Percentiles rank a stretch among this genome's conserved stretches.
These are phyloP conservation scores for Bruguiera sexangula DNA, from an alignment of 345 rosid genomes.

Conservation along the genomic window DNA sequence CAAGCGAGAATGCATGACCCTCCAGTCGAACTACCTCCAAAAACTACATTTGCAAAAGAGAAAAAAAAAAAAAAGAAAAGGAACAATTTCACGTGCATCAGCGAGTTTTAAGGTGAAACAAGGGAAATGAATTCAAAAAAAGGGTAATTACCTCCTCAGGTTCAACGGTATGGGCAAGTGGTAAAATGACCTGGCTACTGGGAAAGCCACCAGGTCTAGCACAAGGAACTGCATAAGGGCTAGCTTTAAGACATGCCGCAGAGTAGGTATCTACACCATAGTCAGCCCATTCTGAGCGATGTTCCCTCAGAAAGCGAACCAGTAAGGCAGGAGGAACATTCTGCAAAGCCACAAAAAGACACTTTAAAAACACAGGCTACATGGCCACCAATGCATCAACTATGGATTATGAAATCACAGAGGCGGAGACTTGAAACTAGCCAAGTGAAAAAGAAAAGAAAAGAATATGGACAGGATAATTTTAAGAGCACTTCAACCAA, in stretches of 20 bases:
- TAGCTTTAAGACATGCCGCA: slow-evolving; percentile 73
- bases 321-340: slow-evolving; percentile 88
- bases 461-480: background rate
- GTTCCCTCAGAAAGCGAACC: slow-evolving; percentile 91
- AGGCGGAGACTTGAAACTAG: too few relatives aligned
- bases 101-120: background rate
- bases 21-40: slow-evolving; percentile 94
- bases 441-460: too few relatives aligned
- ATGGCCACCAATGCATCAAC: background rate
- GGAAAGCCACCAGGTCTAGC: slow-evolving; percentile 86
- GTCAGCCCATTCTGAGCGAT: slow-evolving; percentile 98
- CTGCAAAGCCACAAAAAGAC: slow-evolving; percentile 33
- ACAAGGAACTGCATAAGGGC: slow-evolving; percentile 80
- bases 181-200: slow-evolving; percentile 82
- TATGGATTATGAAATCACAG: too few relatives aligned
- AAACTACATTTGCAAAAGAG: slow-evolving; percentile 36
- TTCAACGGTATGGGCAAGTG: slow-evolving; percentile 87
- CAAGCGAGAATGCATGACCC: slow-evolving; percentile 82
- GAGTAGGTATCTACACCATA: slow-evolving; percentile 87
- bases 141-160: slow-evolving; percentile 73
- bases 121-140: background rate
- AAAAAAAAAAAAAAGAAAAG: background rate
- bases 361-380: background rate
- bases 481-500: background rate
- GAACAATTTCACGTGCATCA: background rate